Base-by-base conservation (phyloP, 345 rosid species). In the Diplotaxis tenuifolia region DNA sequence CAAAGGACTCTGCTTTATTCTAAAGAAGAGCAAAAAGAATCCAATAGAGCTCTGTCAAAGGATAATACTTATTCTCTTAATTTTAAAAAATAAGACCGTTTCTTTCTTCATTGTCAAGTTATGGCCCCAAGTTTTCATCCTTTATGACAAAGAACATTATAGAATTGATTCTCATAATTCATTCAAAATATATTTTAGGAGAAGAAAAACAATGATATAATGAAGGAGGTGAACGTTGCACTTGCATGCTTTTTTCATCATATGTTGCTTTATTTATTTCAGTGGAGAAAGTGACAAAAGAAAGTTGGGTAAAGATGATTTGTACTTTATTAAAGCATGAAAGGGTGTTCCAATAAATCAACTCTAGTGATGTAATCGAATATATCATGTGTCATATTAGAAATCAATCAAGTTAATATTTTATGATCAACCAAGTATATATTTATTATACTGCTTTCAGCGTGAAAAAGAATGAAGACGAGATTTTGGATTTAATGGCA, bases 91-190 rank as follows among this genome's bases (percentile, higher is more conserved):
- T 52, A 36, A 65, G 72, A 71, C 76, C 64, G 80, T 71, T 71
- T 77, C 36, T 71, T 77, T 67, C 80, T 77, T 77, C 76, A 59
- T 66, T 45, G 62, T 29, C 80, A 77, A 77, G 76, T 59, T 72
- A 71, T 67, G 64, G 64, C 49, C 73, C 50, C 40, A 76, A 71
- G 25, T 65, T 62, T 58, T 64, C 1, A 22, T 47, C 45, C 45
- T 76, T 76, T 70, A 55, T n/a, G 57, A 19, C 32, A 59, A 34
- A 65, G 15, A 76, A 58, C 56, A 71, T 22, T 36, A 66, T 71
- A 27, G 76, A 77, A 77, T 77, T 56, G 32, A 12, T 76, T 71
- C 80, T 71, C 70, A 59, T 49, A 49, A 56, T 70, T 70, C 18
- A 31, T 16, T 76, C 16, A 8, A 14, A 54, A 28, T 0, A 4